These are phyloP conservation scores for Plasmodium gaboni DNA, from an alignment of 169 alveolate genomes.

Conservation along the genomic window DNA sequence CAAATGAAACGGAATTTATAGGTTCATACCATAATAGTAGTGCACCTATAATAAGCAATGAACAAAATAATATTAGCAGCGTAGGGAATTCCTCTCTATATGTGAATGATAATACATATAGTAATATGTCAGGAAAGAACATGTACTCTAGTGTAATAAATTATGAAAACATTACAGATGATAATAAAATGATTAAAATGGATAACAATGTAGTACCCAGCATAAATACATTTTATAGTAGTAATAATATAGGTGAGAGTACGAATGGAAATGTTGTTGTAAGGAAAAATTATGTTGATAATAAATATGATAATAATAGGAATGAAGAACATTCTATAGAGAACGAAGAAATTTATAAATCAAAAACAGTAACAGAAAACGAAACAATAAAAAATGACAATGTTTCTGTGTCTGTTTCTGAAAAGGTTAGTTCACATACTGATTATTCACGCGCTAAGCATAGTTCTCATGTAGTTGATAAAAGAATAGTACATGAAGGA, in stretches of 20 bases:
- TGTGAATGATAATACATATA: conserved; percentile 13
- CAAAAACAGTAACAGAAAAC: conserved; percentile 10
- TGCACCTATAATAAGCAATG: conserved; percentile 36
- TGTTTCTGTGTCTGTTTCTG: conserved; percentile 31
- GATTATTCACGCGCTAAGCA: conserved; percentile 84
- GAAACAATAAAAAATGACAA: conserved; percentile 17
- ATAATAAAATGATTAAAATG: not conserved
- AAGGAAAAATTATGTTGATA: not conserved
- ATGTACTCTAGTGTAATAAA: not conserved
- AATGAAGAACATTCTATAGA: not conserved
- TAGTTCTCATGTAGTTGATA: conserved; percentile 77
- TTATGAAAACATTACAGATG: not conserved
- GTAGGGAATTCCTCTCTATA: conserved; percentile 1
- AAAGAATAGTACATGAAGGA: conserved; percentile 85
- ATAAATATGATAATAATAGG: not conserved
- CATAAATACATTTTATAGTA: not conserved
- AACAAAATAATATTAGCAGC: conserved; percentile 4
- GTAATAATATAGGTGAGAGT: not conserved
- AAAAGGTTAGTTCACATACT: conserved; percentile 53
- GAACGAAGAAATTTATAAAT: not conserved
- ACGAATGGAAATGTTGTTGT: conserved; percentile 14
- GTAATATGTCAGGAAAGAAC: not conserved
- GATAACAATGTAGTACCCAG: not conserved
- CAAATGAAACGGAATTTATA: conserved; percentile 70
- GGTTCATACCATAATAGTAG: conserved; percentile 54